These are phyloP conservation scores for Pyrus pyrifolia DNA, from an alignment of 306 rosid genomes.

Conservation along the genomic window DNA sequence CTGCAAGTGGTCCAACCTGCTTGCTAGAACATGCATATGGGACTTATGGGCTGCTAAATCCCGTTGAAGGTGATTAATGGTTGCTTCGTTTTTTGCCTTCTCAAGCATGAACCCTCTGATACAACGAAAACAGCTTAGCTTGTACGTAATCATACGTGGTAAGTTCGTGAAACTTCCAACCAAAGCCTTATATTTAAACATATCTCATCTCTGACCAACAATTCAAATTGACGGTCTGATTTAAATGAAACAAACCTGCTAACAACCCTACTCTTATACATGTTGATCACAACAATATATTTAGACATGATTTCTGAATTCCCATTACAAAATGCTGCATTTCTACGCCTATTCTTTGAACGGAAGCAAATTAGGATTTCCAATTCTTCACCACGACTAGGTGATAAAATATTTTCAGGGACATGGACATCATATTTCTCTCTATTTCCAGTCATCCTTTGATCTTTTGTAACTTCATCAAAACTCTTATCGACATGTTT, in stretches of 20 bases:
- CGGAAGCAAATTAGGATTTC: too few species aligned
- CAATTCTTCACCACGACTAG: too few species aligned
- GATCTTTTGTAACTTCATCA: too few species aligned
- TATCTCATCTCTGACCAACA: background rate
- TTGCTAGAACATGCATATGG: conserved; percentile 49
- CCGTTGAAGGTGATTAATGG: conserved; percentile 37
- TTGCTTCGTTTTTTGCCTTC: conserved; percentile 45
- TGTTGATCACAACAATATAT: background rate
- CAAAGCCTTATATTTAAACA: background rate
- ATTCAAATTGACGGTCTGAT: background rate
- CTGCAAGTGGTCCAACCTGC: conserved; percentile 47
- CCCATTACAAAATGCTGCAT: too few species aligned
- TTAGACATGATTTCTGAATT: background rate
- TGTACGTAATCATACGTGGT: too few species aligned
- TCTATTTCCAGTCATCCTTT: too few species aligned
- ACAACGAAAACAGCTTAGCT: conserved; percentile 10
- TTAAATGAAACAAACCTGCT: background rate
- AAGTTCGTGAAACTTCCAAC: too few species aligned
- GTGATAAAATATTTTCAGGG: too few species aligned
- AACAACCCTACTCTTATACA: background rate
- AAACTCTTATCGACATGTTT: too few species aligned
- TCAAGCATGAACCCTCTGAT: conserved; percentile 42
- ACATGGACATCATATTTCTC: too few species aligned
- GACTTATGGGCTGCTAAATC: conserved; percentile 53
- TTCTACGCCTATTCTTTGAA: too few species aligned